Evolutionary conservation across 2,329 filamentous ascomycete species (phyloP).

Genomic region (Beauveria australis): DNA sequence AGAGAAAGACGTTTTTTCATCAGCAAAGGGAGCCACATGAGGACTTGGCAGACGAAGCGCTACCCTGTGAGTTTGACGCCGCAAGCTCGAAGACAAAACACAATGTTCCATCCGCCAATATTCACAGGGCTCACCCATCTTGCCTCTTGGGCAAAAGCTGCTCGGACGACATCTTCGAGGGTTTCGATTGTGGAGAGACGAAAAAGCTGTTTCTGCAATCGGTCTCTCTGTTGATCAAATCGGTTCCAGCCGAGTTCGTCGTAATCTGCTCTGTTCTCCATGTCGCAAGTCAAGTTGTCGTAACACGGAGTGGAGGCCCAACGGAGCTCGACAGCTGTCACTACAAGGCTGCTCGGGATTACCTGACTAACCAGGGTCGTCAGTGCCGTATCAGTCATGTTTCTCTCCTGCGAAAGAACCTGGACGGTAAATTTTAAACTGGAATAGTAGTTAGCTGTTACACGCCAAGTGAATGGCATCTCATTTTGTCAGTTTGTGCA

Average conservation of each 20-base stretch:
- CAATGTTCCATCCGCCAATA: constrained; percentile 15
- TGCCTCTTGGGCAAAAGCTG: neutral
- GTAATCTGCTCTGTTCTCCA: neutral
- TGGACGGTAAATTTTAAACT: too few species aligned
- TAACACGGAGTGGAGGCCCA: neutral
- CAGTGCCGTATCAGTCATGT: too few species aligned
- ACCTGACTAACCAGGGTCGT: too few species aligned
- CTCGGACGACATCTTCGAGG: neutral
- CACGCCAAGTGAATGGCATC: too few species aligned
- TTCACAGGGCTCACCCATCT: constrained; percentile 7
- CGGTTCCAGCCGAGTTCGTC: neutral
- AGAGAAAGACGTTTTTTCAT: constrained; percentile 10
- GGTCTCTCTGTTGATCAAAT: neutral
- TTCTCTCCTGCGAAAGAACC: too few species aligned
- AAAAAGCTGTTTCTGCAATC: neutral
- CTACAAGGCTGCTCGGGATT: too few species aligned
- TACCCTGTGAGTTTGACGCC: neutral
- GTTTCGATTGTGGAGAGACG: neutral
- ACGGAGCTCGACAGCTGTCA: too few species aligned
- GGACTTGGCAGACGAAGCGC: constrained; percentile 13
- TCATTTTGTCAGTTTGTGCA: too few species aligned
- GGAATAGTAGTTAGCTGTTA: too few species aligned
- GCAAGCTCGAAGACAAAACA: constrained; percentile 14
- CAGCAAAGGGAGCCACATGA: constrained; percentile 12
- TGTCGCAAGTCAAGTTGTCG: neutral